A percentile compares a stretch with the other conserved stretches of the same genome.
Evolutionary conservation across 306 rosid species (phyloP).

Genomic region (Lagenaria siceraria): DNA sequence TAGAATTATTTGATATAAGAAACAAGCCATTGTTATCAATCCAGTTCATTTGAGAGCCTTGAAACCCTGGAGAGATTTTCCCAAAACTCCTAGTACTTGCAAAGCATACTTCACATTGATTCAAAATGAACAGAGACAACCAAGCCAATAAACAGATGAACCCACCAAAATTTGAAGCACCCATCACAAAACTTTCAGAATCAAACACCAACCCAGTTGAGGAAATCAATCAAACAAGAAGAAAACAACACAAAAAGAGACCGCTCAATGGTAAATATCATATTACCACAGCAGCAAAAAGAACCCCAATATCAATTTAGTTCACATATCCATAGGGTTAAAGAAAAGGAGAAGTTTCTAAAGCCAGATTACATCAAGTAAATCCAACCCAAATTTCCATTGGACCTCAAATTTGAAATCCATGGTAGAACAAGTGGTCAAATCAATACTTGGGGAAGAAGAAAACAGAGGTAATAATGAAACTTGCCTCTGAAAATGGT

Average conservation of each 20-base stretch:
- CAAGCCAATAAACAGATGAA: neutral
- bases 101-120: constrained; percentile 39
- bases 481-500: neutral
- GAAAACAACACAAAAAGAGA: neutral
- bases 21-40: constrained; percentile 48
- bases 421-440: neutral
- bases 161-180: neutral
- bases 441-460: constrained; percentile 4
- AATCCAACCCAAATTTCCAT: constrained; percentile 1
- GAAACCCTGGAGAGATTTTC: constrained; percentile 19
- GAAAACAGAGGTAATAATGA: neutral
- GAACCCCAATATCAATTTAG: neutral
- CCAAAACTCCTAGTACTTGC: constrained; percentile 25
- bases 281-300: neutral
- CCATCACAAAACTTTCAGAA: neutral
- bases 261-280: neutral
- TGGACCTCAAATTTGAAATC: neutral
- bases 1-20: constrained; percentile 33
- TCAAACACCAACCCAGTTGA: neutral
- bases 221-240: neutral
- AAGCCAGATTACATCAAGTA: neutral
- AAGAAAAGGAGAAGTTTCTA: neutral
- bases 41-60: constrained; percentile 59
- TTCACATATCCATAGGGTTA: neutral
- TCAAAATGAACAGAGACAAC: constrained; percentile 10